Evolutionary conservation across 1,139 yeast genomes (phyloP), one percentile per base, ranked within the genome.

Genomic region (Entelexis sorbosivorans): DNA sequence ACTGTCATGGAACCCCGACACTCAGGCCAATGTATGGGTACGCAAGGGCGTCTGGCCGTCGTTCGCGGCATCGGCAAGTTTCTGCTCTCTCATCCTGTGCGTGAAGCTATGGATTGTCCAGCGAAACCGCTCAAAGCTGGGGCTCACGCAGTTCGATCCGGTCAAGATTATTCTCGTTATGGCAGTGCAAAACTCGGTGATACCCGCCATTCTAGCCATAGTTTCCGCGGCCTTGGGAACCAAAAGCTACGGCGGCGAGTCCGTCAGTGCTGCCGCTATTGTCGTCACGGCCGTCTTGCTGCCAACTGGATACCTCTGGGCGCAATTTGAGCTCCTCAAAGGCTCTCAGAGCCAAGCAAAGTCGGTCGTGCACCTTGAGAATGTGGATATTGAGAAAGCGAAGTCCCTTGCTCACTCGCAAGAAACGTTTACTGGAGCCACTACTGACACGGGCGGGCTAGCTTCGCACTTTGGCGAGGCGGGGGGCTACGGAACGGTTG

Each of bases 121-220:
- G 32, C 73, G 79, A 56, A 75, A 84, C 2, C 77, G 97, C 64
- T 73, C 88, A 53, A 76, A 70, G 57, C 67, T 88, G 52, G 98
- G 98, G 0, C 69, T 87, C 53, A 78, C 74, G 59, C 95, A 86
- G 63, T 87, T 89, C 62, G 89, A 82, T 57, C 78, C 84, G 34
- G 77, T 85, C 64, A 95, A 87, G 64, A 78, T 88, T 34, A 68
- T 91, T 44, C 69, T 86, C 54, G 82, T 88, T 52, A 83, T 85
- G 88, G 71, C 84, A 1, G 69, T 78, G n/a, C 97, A 91, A 64
- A 81, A 95, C 0, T 74, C 88, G 73, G 65, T 87, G 14, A 69
- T 85, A 22, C 97, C 97, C 2, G 76, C 93, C 0, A 66, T 82
- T 5, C 62, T 91, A 49, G 73, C 77, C n/a, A 73, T 83, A 40